Percentiles rank a stretch among this genome's conserved stretches.
These are phyloP conservation scores for Neofusicoccum ribis DNA, from an alignment of 2,329 filamentous ascomycete species.

Conservation along the genomic window DNA sequence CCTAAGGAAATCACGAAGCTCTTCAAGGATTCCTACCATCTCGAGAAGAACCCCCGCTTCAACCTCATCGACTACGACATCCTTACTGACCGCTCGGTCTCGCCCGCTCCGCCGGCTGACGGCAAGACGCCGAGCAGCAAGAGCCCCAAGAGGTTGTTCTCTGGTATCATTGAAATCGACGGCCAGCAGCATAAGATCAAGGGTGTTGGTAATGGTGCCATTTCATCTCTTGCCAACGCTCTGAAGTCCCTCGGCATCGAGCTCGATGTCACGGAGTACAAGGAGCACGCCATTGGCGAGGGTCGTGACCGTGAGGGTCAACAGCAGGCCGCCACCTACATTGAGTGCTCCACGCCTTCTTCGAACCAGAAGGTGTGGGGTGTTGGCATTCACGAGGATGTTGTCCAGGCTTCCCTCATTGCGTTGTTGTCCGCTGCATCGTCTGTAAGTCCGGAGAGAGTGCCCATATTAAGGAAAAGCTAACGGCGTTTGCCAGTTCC, in stretches of 20 bases:
- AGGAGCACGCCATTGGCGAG: constrained; percentile 87
- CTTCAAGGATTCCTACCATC: constrained; percentile 87
- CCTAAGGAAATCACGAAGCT: constrained; percentile 80
- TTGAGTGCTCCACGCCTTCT: constrained; percentile 75
- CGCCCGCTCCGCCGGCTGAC: constrained; percentile 66
- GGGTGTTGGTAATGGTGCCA: constrained; percentile 84
- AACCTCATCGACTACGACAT: constrained; percentile 90
- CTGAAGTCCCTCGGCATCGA: constrained; percentile 77
- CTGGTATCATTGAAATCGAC: constrained; percentile 81
- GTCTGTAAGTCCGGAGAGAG: constrained; percentile 62
- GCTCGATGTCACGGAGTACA: constrained; percentile 90
- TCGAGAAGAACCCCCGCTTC: constrained; percentile 82
- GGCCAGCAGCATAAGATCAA: constrained; percentile 74
- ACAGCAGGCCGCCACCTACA: constrained; percentile 93
- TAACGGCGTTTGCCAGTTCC: constrained; percentile 57
- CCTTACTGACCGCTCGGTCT: constrained; percentile 74
- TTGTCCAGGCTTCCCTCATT: constrained; percentile 84
- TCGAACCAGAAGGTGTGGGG: constrained; percentile 79
- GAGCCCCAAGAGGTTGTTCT: constrained; percentile 78
- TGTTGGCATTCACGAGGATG: constrained; percentile 88
- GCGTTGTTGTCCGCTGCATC: constrained; percentile 82
- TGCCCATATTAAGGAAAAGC: constrained; percentile 4
- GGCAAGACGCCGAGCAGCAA: constrained; percentile 75
- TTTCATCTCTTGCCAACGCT: constrained; percentile 83
- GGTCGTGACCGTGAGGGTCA: constrained; percentile 88